These are phyloP conservation scores for Pythium sukuiense DNA, from an alignment of 352 stramenopile genomes.

Conservation along the genomic window DNA sequence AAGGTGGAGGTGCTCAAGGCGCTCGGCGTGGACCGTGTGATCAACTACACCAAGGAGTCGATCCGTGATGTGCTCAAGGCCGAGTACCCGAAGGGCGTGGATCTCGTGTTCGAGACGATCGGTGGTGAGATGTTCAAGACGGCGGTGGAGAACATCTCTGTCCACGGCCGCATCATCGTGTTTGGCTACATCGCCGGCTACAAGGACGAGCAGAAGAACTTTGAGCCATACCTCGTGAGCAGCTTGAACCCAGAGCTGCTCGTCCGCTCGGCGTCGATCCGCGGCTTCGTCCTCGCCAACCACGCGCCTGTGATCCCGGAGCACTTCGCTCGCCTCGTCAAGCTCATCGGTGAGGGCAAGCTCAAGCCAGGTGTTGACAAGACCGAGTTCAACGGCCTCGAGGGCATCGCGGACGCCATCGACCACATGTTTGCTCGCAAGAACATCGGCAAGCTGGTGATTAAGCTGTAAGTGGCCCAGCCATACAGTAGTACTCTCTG, in stretches of 20 bases:
- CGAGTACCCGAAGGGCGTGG: constrained; percentile 46
- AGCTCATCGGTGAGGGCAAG: constrained; percentile 10
- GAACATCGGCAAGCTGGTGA: constrained; percentile 80
- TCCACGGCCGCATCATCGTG: constrained; percentile 40
- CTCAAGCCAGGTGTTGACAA: constrained; percentile 42
- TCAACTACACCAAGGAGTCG: constrained; percentile 76
- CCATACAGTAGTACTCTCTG: too few species aligned
- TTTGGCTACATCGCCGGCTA: constrained; percentile 46
- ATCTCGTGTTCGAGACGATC: constrained; percentile 48
- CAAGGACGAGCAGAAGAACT: constrained; percentile 42
- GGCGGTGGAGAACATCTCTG: constrained; percentile 34
- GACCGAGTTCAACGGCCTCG: constrained; percentile 45
- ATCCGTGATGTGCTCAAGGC: constrained; percentile 43
- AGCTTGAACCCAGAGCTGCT: constrained; percentile 38
- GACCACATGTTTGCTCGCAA: constrained; percentile 56
- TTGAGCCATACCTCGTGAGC: constrained; percentile 17
- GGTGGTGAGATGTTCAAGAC: constrained; percentile 45
- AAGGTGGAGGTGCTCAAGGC: constrained; percentile 53
- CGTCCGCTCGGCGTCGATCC: constrained; percentile 40
- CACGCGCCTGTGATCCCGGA: constrained; percentile 49
- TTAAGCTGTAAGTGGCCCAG: too few species aligned
- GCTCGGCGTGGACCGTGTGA: constrained; percentile 51
- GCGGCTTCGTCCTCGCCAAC: constrained; percentile 47
- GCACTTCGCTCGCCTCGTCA: constrained; percentile 9
- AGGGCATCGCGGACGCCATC: constrained; percentile 55